Conservation (phyloP, 1,284 basidiomycete species). For the Tilletia caries region DNA sequence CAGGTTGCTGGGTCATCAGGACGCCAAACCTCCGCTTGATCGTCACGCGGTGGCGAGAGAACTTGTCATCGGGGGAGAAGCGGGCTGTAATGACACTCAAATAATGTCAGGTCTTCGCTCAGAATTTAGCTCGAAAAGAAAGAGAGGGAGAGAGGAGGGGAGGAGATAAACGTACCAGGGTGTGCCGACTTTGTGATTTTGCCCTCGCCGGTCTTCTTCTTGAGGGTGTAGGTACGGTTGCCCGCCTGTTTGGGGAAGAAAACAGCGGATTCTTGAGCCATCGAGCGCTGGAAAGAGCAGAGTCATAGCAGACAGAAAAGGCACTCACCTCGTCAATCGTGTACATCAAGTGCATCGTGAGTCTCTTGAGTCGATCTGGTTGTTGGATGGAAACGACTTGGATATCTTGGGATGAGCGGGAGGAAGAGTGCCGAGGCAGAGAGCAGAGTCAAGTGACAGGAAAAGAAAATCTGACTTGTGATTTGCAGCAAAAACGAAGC, state of each 20-base stretch:
- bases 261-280: not conserved
- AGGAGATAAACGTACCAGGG: constrained; percentile 34
- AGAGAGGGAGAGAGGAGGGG: not conserved
- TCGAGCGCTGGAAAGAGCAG: not conserved
- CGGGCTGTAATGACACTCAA: constrained; percentile 28
- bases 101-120: not conserved
- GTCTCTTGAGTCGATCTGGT: no score
- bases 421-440: no score
- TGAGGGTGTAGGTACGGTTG: constrained; percentile 52
- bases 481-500: no score
- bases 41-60: constrained; percentile 50
- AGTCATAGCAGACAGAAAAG: not conserved
- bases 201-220: constrained; percentile 46
- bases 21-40: constrained; percentile 52
- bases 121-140: not conserved
- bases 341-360: constrained; percentile 54
- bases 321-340: constrained; percentile 44
- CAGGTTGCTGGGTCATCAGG: constrained; percentile 31
- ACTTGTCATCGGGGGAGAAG: constrained; percentile 54
- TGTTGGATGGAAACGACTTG: no score
- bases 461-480: no score
- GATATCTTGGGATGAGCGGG: no score
- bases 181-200: constrained; percentile 49
- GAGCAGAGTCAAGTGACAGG: no score
- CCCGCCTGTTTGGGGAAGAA: constrained; percentile 35